A percentile compares a stretch with the other conserved stretches of the same genome.
These are phyloP conservation scores for Aphanomyces cochlioides DNA, from an alignment of 352 stramenopile genomes.

Conservation along the genomic window DNA sequence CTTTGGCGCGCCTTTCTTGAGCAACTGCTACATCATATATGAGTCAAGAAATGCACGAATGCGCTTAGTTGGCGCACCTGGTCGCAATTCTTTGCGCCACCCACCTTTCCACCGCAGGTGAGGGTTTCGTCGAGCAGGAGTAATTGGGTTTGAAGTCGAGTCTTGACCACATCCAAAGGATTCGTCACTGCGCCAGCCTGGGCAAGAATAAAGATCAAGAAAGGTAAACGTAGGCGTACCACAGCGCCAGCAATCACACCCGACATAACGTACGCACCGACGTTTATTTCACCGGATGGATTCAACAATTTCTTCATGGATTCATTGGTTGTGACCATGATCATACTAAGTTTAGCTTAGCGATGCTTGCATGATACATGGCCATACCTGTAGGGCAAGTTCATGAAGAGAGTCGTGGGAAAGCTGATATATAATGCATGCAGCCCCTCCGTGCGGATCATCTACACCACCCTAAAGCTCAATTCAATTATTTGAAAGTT, in stretches of 20 bases:
- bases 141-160: constrained; percentile 93
- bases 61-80: not conserved
- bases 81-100: constrained; percentile 11
- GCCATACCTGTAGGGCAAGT: constrained; percentile 93
- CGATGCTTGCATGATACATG: not conserved
- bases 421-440: constrained; percentile 92
- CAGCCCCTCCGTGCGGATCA: constrained; percentile 71
- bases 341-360: constrained; percentile 61
- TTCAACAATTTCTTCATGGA: constrained; percentile 93
- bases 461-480: constrained; percentile 37
- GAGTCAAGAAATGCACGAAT: not conserved
- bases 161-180: constrained; percentile 99
- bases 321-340: constrained; percentile 98
- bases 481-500: constrained; percentile 24
- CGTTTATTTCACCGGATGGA: constrained; percentile 81
- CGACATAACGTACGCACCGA: constrained; percentile 89
- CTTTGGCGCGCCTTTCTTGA: constrained; percentile 41
- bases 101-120: constrained; percentile 8
- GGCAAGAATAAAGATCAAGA: not conserved
- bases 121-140: constrained; percentile 43
- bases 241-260: constrained; percentile 91
- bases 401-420: constrained; percentile 97
- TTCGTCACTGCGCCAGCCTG: constrained; percentile 90
- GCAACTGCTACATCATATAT: constrained; percentile 17
- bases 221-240: constrained; percentile 44